Conservation (phyloP, 106 monocot genomes). For the Acanthochlamys bracteata region DNA sequence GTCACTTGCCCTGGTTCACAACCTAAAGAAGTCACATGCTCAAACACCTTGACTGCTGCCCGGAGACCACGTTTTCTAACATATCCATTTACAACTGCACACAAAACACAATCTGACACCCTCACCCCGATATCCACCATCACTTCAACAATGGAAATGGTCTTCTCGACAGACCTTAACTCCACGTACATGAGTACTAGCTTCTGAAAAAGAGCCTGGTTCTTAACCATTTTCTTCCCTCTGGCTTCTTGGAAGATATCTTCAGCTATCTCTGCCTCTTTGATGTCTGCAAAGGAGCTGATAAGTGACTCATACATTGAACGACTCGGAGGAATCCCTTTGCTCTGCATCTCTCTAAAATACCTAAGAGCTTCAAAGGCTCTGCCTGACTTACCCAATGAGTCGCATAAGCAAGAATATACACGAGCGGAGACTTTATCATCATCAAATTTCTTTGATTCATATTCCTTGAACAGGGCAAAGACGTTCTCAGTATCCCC, state of each 20-base stretch:
- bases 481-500: slow-evolving; percentile 39
- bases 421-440: slow-evolving; percentile 13
- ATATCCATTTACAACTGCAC: slow-evolving; percentile 62
- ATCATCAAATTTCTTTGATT: slow-evolving; percentile 12
- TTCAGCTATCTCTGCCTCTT: slow-evolving; percentile 52
- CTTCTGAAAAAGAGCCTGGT: slow-evolving; percentile 50
- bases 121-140: slow-evolving; percentile 49
- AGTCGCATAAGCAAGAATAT: slow-evolving; percentile 58
- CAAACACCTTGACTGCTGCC: slow-evolving; percentile 39
- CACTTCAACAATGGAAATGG: slow-evolving; percentile 32
- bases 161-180: slow-evolving; percentile 39
- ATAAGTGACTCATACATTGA: slow-evolving; percentile 56
- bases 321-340: slow-evolving; percentile 25
- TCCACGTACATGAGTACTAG: slow-evolving; percentile 69
- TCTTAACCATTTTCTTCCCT: slow-evolving; percentile 34
- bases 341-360: slow-evolving; percentile 51
- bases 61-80: slow-evolving; percentile 34
- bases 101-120: slow-evolving; percentile 65
- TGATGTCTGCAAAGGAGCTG: slow-evolving; percentile 52
- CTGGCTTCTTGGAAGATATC: slow-evolving; percentile 58
- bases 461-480: slow-evolving; percentile 35
- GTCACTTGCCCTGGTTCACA: slow-evolving; percentile 78
- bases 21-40: slow-evolving; percentile 37
- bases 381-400: slow-evolving; percentile 32
- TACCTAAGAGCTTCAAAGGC: slow-evolving; percentile 39